Conservation (phyloP, 2,329 filamentous ascomycete species). For the Aspergillus latus region DNA sequence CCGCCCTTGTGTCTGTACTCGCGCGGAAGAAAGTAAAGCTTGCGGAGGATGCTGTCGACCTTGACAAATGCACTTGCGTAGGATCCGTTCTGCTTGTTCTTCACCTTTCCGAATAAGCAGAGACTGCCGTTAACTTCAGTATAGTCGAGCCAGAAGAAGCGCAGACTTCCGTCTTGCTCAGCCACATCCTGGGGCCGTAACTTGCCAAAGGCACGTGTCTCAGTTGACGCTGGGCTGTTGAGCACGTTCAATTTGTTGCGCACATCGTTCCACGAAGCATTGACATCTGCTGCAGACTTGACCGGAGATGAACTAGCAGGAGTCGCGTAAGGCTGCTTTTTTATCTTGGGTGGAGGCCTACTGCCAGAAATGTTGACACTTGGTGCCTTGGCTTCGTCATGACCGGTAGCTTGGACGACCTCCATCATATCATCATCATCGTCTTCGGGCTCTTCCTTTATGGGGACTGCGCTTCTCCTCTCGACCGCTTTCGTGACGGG, state of each 20-base stretch:
- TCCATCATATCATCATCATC: slow-evolving; percentile 84
- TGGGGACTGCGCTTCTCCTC: slow-evolving; percentile 59
- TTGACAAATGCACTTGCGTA: slow-evolving; percentile 95
- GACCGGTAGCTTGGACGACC: slow-evolving; percentile 71
- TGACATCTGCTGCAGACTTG: slow-evolving; percentile 62
- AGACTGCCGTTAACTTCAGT: slow-evolving; percentile 87
- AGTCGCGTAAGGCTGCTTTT: slow-evolving; percentile 67
- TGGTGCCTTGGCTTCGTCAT: slow-evolving; percentile 59
- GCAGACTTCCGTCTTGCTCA: slow-evolving; percentile 88
- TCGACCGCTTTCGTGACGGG: slow-evolving; percentile 76
- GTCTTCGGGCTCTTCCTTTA: slow-evolving; percentile 70
- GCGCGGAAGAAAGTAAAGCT: slow-evolving; percentile 88
- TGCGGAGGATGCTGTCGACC: slow-evolving; percentile 88
- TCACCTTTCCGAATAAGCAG: slow-evolving; percentile 93
- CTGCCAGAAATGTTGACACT: slow-evolving; percentile 85
- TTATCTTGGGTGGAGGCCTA: slow-evolving; percentile 71
- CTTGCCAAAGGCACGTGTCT: slow-evolving; percentile 69
- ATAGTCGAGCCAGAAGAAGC: slow-evolving; percentile 97
- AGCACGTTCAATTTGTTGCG: slow-evolving; percentile 83
- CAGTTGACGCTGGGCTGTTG: slow-evolving; percentile 65
- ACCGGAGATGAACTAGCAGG: slow-evolving; percentile 75
- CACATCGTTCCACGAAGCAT: slow-evolving; percentile 86
- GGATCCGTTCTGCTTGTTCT: slow-evolving; percentile 75
- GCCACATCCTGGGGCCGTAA: slow-evolving; percentile 79
- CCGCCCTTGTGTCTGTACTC: slow-evolving; percentile 60